phyloP scores from a whole-genome alignment of 495 filamentous ascomycete genomes.

The Chaetomium tenue region DNA sequence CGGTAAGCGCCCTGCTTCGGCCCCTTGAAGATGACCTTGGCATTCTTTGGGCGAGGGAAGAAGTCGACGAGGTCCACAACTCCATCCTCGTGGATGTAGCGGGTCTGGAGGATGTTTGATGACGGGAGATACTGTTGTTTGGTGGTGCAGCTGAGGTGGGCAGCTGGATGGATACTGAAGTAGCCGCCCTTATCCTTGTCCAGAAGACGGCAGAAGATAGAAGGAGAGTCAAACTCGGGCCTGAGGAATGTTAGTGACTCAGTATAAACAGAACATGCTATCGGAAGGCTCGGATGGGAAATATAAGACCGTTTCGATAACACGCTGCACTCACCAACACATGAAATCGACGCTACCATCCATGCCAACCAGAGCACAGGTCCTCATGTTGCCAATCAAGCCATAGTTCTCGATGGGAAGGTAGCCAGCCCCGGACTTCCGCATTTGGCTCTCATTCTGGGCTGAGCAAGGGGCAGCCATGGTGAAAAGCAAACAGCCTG shows the following conservation, averaged over 20 bases:
- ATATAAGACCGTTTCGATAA: background rate
- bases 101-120: constrained; percentile 66
- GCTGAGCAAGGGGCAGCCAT: constrained; percentile 19
- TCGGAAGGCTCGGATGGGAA: background rate
- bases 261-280: background rate
- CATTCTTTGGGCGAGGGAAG: constrained; percentile 60
- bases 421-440: constrained; percentile 43
- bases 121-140: constrained; percentile 70
- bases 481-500: background rate
- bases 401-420: constrained; percentile 73
- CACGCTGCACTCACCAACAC: constrained; percentile 58
- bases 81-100: constrained; percentile 69
- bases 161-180: constrained; percentile 59
- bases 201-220: constrained; percentile 64
- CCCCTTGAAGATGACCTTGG: constrained; percentile 43
- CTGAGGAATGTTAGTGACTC: constrained; percentile 30
- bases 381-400: constrained; percentile 73
- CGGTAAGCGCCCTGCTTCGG: constrained; percentile 50
- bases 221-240: constrained; percentile 67
- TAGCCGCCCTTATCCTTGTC: constrained; percentile 70
- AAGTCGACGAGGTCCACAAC: constrained; percentile 70
- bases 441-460: constrained; percentile 31
- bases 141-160: constrained; percentile 52
- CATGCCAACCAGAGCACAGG: constrained; percentile 69
- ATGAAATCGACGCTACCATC: constrained; percentile 71